phyloP scores from a whole-genome alignment of 1,139 yeast genomes.

The Sugiyamaella japonica region DNA sequence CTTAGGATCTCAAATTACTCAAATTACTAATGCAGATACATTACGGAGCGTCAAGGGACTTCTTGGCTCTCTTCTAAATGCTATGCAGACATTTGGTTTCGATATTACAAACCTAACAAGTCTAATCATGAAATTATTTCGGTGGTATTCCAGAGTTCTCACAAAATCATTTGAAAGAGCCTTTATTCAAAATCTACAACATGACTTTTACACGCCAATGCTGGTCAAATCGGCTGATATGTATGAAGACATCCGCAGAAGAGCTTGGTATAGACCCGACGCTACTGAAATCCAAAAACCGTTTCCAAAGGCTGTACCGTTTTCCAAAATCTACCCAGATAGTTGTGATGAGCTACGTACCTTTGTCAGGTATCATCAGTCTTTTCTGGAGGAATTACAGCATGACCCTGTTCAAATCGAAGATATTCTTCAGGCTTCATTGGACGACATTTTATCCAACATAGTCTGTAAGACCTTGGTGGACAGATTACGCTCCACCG shows the following conservation, averaged over 20 bases:
- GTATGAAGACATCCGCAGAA: constrained; percentile 60
- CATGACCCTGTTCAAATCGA: constrained; percentile 53
- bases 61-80: constrained; percentile 71
- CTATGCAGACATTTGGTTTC: constrained; percentile 71
- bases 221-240: constrained; percentile 59
- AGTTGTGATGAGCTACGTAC: constrained; percentile 74
- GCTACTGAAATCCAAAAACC: constrained; percentile 42
- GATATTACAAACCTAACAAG: constrained; percentile 62
- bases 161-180: constrained; percentile 59
- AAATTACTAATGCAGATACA: constrained; percentile 39
- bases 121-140: constrained; percentile 59
- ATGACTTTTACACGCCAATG: constrained; percentile 90
- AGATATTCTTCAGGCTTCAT: constrained; percentile 48
- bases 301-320: constrained; percentile 80
- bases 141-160: constrained; percentile 58
- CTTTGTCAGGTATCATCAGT: constrained; percentile 59
- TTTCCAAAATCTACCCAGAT: constrained; percentile 84
- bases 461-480: constrained; percentile 69
- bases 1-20: constrained; percentile 30
- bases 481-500: constrained; percentile 62
- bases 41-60: constrained; percentile 54
- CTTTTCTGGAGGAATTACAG: constrained; percentile 61
- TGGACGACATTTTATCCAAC: constrained; percentile 68
- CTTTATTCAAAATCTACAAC: constrained; percentile 62
- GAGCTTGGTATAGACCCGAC: constrained; percentile 61